Percentiles rank a stretch among this genome's conserved stretches.
These are phyloP conservation scores for Pseudotulostoma volvatum DNA, from an alignment of 495 filamentous ascomycete species.

Conservation along the genomic window DNA sequence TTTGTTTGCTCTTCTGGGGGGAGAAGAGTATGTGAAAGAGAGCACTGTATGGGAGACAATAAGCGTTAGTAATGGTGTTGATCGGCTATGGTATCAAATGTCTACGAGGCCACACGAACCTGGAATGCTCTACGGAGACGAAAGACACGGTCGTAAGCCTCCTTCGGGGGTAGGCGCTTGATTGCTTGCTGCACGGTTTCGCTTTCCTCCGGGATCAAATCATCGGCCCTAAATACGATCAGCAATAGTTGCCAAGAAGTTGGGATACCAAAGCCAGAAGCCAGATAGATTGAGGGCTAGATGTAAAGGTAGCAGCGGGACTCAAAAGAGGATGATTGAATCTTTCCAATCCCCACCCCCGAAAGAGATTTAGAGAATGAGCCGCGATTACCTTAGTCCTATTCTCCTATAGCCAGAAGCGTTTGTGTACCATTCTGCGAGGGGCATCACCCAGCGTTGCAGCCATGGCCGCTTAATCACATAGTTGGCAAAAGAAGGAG, in stretches of 20 bases:
- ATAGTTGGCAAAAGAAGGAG: constrained; percentile 52
- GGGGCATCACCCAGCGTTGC: constrained; percentile 51
- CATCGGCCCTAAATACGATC: constrained; percentile 52
- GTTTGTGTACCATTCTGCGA: constrained; percentile 72
- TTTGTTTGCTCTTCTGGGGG: constrained; percentile 71
- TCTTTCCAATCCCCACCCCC: no score
- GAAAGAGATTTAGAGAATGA: no score
- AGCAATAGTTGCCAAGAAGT: not conserved
- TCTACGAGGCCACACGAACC: no score
- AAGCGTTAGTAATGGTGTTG: constrained; percentile 18
- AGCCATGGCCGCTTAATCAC: constrained; percentile 76
- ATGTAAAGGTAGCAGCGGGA: no score
- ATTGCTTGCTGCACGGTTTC: constrained; percentile 72
- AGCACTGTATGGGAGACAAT: constrained; percentile 39
- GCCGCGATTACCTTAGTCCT: constrained; percentile 64
- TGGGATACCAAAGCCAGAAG: not conserved
- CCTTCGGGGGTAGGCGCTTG: constrained; percentile 77
- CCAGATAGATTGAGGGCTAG: not conserved
- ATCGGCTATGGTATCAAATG: not conserved
- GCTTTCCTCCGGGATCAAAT: constrained; percentile 81
- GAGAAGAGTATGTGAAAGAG: constrained; percentile 70
- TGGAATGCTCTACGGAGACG: constrained; percentile 90
- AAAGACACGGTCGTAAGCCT: constrained; percentile 91
- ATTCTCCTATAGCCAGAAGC: constrained; percentile 84
- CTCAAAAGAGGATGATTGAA: no score